These are phyloP conservation scores for Epichloe festucae DNA, from an alignment of 2,329 filamentous ascomycete genomes.

Conservation along the genomic window DNA sequence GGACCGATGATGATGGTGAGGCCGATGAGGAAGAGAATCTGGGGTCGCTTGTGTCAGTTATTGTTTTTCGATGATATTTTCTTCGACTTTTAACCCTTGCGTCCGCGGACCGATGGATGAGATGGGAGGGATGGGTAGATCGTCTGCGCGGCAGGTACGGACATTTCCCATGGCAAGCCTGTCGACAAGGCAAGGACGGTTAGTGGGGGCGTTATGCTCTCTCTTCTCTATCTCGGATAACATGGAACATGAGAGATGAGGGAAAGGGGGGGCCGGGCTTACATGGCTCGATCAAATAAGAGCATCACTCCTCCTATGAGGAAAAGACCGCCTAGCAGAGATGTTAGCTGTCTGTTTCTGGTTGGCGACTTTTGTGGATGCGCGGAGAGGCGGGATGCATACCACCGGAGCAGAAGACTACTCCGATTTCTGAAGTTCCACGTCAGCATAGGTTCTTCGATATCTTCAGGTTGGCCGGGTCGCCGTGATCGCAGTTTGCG, in stretches of 20 bases:
- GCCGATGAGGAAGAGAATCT: conserved; percentile 97
- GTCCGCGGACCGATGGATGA: not conserved
- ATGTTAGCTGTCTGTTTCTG: conserved; percentile 9
- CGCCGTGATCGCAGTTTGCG: not conserved
- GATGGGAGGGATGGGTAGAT: not conserved
- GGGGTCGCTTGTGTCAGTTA: conserved; percentile 7
- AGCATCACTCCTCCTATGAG: conserved; percentile 86
- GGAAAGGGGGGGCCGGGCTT: conserved; percentile 23
- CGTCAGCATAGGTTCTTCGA: not conserved
- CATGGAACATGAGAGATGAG: not conserved
- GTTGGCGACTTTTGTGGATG: not conserved
- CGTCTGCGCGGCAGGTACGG: conserved; percentile 17
- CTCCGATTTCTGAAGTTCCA: conserved; percentile 69
- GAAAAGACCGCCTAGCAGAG: conserved; percentile 69
- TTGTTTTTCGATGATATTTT: not conserved
- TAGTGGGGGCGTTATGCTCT: not conserved
- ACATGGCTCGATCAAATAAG: conserved; percentile 97
- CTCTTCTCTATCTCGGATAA: not conserved
- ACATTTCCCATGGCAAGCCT: conserved; percentile 98
- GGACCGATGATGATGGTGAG: conserved; percentile 91
- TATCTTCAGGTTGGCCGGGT: not conserved
- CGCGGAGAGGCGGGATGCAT: conserved; percentile 29
- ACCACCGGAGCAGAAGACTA: conserved; percentile 97
- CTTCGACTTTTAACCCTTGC: conserved; percentile 2
- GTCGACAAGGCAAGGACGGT: conserved; percentile 1